Percentiles rank a stretch among this genome's conserved stretches.
Evolutionary conservation across 2,329 filamentous ascomycete species (phyloP).

Genomic region (Claviceps pusilla): DNA sequence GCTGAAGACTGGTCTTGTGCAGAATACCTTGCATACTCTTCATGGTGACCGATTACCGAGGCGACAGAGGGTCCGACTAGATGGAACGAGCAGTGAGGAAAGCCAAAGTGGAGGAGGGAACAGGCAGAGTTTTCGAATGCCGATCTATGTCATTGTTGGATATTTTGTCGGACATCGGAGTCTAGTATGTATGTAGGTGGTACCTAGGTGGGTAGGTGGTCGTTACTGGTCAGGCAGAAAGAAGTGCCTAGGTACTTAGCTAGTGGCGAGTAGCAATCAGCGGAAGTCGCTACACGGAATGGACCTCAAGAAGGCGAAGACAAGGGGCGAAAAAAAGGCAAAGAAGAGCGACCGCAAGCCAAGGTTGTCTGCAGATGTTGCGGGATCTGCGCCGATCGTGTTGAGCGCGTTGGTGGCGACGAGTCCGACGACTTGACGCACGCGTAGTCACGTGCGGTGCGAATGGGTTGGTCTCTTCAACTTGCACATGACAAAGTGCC

Average conservation of each 20-base stretch:
- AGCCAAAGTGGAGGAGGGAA: not conserved
- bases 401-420: not conserved
- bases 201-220: no score
- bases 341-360: no score
- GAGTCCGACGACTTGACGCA: conserved; percentile 1
- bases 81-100: not conserved
- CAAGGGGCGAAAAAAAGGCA: no score
- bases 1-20: conserved; percentile 37
- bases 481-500: not conserved
- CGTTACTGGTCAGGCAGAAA: not conserved
- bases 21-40: conserved; percentile 25
- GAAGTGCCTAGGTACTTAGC: no score
- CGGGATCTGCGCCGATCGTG: no score
- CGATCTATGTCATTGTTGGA: not conserved
- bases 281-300: not conserved
- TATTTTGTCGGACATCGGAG: not conserved
- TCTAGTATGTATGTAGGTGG: not conserved
- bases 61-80: not conserved
- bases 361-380: no score
- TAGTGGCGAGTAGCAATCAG: not conserved
- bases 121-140: not conserved
- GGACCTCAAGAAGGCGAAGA: not conserved
- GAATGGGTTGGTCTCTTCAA: not conserved
- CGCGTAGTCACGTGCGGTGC: conserved; percentile 14
- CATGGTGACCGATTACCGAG: conserved; percentile 14